Percentiles rank a stretch among this genome's conserved stretches.
These are phyloP conservation scores for Saccharomycopsis crataegensis DNA, from an alignment of 1,139 yeast genomes.

Conservation along the genomic window DNA sequence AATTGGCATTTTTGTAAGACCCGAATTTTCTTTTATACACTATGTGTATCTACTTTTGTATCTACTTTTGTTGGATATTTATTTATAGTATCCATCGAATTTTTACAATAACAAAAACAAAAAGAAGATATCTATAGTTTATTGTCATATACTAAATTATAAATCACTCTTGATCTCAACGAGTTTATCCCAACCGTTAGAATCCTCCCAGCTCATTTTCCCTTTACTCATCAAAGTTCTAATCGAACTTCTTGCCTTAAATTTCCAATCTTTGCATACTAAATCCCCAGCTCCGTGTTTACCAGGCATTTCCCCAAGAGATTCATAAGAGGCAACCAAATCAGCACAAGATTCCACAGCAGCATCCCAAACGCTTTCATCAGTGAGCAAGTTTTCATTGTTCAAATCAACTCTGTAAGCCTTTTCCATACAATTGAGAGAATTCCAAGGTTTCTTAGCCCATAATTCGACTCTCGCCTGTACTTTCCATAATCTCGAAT, in stretches of 20 bases:
- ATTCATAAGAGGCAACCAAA: slow-evolving; percentile 79
- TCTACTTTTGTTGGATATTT: no score
- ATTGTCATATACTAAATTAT: background rate
- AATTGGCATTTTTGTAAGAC: no score
- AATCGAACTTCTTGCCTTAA: slow-evolving; percentile 67
- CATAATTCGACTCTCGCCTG: slow-evolving; percentile 81
- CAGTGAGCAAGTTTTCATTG: slow-evolving; percentile 55
- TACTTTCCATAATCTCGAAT: slow-evolving; percentile 74
- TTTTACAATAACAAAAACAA: no score
- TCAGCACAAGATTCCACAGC: slow-evolving; percentile 79
- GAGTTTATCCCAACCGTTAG: slow-evolving; percentile 68
- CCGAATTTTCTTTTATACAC: no score
- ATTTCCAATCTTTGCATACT: slow-evolving; percentile 89
- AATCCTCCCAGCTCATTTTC: slow-evolving; percentile 69
- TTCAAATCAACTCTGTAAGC: slow-evolving; percentile 71
- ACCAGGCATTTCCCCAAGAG: slow-evolving; percentile 81
- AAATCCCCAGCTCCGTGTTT: slow-evolving; percentile 75
- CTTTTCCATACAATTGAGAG: slow-evolving; percentile 79
- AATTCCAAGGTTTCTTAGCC: slow-evolving; percentile 83
- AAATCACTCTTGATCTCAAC: slow-evolving; percentile 27
- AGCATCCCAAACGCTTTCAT: slow-evolving; percentile 63
- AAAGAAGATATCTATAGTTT: no score
- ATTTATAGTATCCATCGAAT: no score
- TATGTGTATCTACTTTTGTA: no score
- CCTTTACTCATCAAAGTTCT: slow-evolving; percentile 78